Evolutionary conservation across 768 basidiomycete species (phyloP), one percentile per base, ranked within the genome.

Genomic region (Suillus discolor): DNA sequence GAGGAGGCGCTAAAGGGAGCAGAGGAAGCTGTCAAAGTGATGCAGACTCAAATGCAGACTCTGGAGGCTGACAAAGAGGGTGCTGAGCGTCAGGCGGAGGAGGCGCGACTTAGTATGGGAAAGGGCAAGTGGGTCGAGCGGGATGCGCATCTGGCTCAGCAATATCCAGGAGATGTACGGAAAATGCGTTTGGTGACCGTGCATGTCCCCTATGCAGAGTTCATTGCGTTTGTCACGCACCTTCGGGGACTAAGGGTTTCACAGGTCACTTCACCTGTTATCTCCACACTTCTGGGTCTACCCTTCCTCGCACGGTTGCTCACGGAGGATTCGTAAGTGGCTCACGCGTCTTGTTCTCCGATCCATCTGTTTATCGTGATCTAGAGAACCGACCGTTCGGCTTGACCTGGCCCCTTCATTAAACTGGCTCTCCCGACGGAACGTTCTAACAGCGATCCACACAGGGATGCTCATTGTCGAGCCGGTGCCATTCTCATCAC

Each of bases 381-480:
- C 65, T 75, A 94, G 96, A 28, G 97, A 99, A 71, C 94, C 97
- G 0, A 94, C 96, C 0, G 81, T 97, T 38, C 89, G 97, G 11
- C 84, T 99, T 20, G 97, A 99, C 73, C 80, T 93, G n/a, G 96
- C 97, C 0, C 94, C 96, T 0, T 93, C 95, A 15, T 81, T 99
- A 41, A 96, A 93, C 72, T 99, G 94, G 93, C 83, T 99, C n/a
- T 91, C 92, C 18, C 86, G 96, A 34, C 88, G 95, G 36, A 89
- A 89, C 5, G 91, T 99, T 28, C 83, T 89, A 4, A 79, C 87
- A 31, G 97, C 97, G 6, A 92, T 99, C 65, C 88, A 98, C 69
- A 86, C 84, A 11, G 94, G 94, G 0, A 92, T 96, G 72, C 85
- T 99, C 36, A 87, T 85, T 16, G 89, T 99, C 61, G 97, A 99